Conservation (phyloP, 2,329 filamentous ascomycete genomes). For the Pyricularia grisea region DNA sequence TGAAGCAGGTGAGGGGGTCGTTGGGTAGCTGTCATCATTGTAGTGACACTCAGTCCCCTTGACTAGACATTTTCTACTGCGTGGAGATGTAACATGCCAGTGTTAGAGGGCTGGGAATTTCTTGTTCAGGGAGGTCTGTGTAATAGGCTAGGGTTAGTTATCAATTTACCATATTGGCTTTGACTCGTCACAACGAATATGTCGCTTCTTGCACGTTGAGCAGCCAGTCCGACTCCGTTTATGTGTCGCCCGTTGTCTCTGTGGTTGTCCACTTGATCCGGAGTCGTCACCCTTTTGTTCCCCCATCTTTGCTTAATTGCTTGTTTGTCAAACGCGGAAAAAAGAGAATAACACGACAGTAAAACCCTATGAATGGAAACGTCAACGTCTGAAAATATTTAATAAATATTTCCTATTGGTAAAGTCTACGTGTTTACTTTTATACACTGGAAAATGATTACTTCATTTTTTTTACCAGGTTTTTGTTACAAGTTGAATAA, state of each 20-base stretch:
- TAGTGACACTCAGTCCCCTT: background rate
- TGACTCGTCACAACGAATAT: constrained; percentile 12
- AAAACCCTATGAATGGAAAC: too few relatives aligned
- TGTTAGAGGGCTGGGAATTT: background rate
- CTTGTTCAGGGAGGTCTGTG: background rate
- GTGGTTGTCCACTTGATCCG: background rate
- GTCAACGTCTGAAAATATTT: background rate
- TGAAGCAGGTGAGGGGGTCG: background rate
- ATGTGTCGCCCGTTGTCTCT: constrained; percentile 9
- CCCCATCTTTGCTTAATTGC: background rate
- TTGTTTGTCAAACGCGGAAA: background rate
- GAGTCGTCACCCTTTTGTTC: background rate
- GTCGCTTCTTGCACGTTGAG: constrained; percentile 12
- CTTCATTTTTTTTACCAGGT: background rate
- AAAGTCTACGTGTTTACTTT: background rate
- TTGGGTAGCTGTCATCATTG: background rate
- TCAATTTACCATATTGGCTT: constrained; percentile 13
- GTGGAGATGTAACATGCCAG: background rate
- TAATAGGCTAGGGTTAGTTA: background rate
- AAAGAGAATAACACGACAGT: background rate
- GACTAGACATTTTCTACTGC: background rate
- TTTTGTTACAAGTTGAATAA: background rate
- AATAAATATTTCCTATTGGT: background rate
- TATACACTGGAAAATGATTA: background rate
- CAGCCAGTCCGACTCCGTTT: constrained; percentile 12